Percentiles rank a stretch among this genome's conserved stretches.
These are phyloP conservation scores for Stenocarpella maydis DNA, from an alignment of 2,329 filamentous ascomycete genomes.

Conservation along the genomic window DNA sequence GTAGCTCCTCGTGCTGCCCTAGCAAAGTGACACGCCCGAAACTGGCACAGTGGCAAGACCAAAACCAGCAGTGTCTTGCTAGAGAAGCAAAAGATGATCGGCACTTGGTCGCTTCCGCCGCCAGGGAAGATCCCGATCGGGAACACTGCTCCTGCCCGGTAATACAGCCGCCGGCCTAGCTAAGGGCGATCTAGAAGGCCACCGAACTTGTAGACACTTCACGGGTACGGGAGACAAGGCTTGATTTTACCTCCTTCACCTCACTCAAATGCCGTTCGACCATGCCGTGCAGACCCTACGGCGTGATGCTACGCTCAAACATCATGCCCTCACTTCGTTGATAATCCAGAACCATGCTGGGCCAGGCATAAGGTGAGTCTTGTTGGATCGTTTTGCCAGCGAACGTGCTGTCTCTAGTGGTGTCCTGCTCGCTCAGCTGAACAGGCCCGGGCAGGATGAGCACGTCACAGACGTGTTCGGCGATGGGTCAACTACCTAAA, in stretches of 20 bases:
- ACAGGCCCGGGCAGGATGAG: not conserved
- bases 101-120: not conserved
- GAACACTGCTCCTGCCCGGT: not conserved
- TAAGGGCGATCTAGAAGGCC: slow-evolving; percentile 9
- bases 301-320: not conserved
- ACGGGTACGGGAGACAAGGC: not conserved
- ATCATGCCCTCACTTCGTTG: not conserved
- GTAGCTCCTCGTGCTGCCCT: slow-evolving; percentile 2
- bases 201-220: slow-evolving; percentile 9
- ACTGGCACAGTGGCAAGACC: not conserved
- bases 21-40: not conserved
- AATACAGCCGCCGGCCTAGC: not conserved
- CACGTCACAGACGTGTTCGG: not conserved
- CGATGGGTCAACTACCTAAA: slow-evolving; percentile 20
- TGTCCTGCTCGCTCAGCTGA: not conserved
- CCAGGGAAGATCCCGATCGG: slow-evolving; percentile 20
- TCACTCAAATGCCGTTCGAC: not conserved
- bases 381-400: not conserved
- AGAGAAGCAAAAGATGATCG: slow-evolving; percentile 5
- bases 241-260: not conserved
- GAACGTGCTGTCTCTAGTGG: not conserved
- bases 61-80: slow-evolving; percentile 8
- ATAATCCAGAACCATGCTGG: not conserved
- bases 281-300: not conserved
- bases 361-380: not conserved